phyloP scores from a whole-genome alignment of 192 early-diverging fungal species.

The Gamsiella multidivaricata region DNA sequence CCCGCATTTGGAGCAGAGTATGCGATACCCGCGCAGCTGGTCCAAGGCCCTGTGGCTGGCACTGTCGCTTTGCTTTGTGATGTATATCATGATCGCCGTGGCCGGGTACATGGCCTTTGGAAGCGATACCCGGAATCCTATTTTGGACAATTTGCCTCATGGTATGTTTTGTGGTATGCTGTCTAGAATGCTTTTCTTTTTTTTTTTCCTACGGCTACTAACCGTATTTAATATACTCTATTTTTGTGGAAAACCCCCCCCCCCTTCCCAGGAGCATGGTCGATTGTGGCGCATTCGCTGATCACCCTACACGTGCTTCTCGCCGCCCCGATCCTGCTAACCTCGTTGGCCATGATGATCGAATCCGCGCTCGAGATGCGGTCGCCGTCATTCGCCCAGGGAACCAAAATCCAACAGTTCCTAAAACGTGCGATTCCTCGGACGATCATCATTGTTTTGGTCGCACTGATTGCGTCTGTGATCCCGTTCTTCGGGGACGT shows the following conservation, averaged over 20 bases:
- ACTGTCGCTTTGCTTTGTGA: conserved; percentile 66
- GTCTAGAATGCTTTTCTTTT: too few species aligned
- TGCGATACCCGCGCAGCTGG: conserved; percentile 78
- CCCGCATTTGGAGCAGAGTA: conserved; percentile 79
- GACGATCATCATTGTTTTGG: conserved; percentile 59
- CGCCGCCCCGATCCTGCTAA: conserved; percentile 80
- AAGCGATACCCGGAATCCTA: conserved; percentile 66
- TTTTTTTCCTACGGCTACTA: too few species aligned
- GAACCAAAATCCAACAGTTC: conserved; percentile 61
- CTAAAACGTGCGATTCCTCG: conserved; percentile 64
- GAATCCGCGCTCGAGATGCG: conserved; percentile 62
- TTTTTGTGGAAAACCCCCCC: too few species aligned
- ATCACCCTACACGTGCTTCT: conserved; percentile 83
- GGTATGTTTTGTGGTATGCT: conserved; percentile 40
- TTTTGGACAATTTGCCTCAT: conserved; percentile 70
- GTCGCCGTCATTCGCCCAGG: conserved; percentile 17
- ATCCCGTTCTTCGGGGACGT: conserved; percentile 85
- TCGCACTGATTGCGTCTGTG: conserved; percentile 69
- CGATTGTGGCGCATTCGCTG: conserved; percentile 73
- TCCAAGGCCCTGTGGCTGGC: conserved; percentile 65
- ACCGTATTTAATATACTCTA: too few species aligned
- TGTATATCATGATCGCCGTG: conserved; percentile 76
- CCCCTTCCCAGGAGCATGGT: conserved; percentile 52
- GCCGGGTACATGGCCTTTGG: conserved; percentile 83
- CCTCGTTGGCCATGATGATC: conserved; percentile 71